Evolutionary conservation across 2,329 filamentous ascomycete species (phyloP), one percentile per base, ranked within the genome.

Genomic region (Thielaviopsis cerberus): DNA sequence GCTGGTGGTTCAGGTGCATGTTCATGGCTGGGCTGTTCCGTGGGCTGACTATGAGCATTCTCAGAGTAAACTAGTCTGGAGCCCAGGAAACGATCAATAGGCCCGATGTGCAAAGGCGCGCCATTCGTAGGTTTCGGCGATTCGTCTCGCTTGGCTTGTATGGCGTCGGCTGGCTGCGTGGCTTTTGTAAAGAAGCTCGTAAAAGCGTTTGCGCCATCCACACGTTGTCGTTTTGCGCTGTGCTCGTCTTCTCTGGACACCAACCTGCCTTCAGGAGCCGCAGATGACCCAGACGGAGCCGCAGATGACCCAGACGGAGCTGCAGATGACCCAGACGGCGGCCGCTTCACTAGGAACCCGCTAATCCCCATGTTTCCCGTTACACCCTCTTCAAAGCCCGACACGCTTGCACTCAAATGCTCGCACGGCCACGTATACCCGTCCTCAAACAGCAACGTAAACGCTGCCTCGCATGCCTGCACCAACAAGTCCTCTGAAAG

Each of bases 321-420:
- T 54, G 56, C 3, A 20, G 30, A 20, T 7, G 52, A n/a, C 10
- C 27, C 34, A n/a, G 57, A 20, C 48, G 37, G 34, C 15, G 22
- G 25, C 11, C 57, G 83, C 71, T 84, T 84, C 25, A 95, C 74
- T n/a, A 98, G 74, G 66, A 96, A 97, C 0, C 80, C 77, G 51
- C 85, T 84, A 63, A 98, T 97, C 34, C 85, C 87, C 74, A 83
- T 83, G 66, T 95, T 97, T 4, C 87, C 85, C 48, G 77, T 81
- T 59, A 91, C 74, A 1, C 88, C 86, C 63, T 96, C 89, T 68
- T 97, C 90, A 63, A 97, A 96, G 0, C 88, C 90, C n/a, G 82
- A 83, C 24, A 97, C 88, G 62, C 85, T 90, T 52, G 97, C 72
- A 59, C 87, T 92, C 8, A 98, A 74, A 66, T 95, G 92, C n/a